Evolutionary conservation across 108 stramenopile species (phyloP).

Genomic region (Pseudonitzschia multistriata): DNA sequence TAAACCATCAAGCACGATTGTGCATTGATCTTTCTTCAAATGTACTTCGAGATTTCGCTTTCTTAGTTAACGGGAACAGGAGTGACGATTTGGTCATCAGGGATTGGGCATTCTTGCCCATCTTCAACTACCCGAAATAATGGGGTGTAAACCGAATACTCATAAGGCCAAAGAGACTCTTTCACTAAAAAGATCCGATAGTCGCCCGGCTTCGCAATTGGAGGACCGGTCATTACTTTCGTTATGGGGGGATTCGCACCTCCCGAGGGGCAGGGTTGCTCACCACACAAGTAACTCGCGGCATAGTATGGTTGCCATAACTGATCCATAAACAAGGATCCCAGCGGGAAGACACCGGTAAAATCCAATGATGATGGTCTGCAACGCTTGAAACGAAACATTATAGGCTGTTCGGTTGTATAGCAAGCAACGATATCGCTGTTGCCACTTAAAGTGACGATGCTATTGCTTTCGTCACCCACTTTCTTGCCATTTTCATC

Average conservation of each 20-base stretch:
- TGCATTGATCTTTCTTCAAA: too few relatives aligned
- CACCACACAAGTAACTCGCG: background rate
- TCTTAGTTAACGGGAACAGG: too few relatives aligned
- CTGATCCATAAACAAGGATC: background rate
- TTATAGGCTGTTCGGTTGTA: background rate
- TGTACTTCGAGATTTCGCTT: too few relatives aligned
- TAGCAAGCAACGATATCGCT: background rate
- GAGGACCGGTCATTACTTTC: background rate
- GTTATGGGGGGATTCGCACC: background rate
- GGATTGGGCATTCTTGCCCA: background rate
- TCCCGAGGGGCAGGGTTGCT: background rate
- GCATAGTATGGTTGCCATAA: background rate
- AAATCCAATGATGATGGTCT: background rate
- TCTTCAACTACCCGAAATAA: background rate
- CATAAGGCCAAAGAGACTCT: background rate
- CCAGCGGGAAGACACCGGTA: background rate
- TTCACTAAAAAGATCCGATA: conserved; percentile 9
- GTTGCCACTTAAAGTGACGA: background rate
- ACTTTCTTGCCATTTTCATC: conserved; percentile 2
- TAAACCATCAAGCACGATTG: too few relatives aligned
- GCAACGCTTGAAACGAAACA: background rate
- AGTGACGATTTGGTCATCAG: background rate
- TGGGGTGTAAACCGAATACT: background rate
- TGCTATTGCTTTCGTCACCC: background rate
- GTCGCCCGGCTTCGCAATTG: background rate